Conservation (phyloP, 495 filamentous ascomycete species). For the Neurospora sp. region DNA sequence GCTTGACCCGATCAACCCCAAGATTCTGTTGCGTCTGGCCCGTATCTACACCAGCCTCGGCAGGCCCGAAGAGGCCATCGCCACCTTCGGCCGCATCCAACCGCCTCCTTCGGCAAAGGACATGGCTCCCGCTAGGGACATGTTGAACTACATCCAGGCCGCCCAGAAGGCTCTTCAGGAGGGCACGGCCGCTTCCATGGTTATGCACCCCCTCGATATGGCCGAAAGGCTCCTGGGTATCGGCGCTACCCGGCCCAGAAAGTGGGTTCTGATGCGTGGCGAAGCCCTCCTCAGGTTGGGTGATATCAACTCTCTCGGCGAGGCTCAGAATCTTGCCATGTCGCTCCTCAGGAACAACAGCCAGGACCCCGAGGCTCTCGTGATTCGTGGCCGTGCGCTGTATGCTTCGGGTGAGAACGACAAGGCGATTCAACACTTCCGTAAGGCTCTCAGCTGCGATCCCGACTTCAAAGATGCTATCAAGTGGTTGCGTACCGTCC, state of each 20-base stretch:
- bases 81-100: slow-evolving; percentile 60
- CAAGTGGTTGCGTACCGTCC: slow-evolving; percentile 73
- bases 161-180: slow-evolving; percentile 65
- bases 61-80: slow-evolving; percentile 72
- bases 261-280: slow-evolving; percentile 86
- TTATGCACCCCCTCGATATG: slow-evolving; percentile 79
- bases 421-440: slow-evolving; percentile 87
- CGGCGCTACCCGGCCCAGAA: slow-evolving; percentile 67
- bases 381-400: slow-evolving; percentile 76
- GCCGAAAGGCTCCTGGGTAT: slow-evolving; percentile 68
- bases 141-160: slow-evolving; percentile 71
- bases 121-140: slow-evolving; percentile 63
- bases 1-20: slow-evolving; percentile 69
- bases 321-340: slow-evolving; percentile 89
- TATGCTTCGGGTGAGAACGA: slow-evolving; percentile 91
- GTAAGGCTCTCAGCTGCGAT: slow-evolving; percentile 80
- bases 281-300: slow-evolving; percentile 95
- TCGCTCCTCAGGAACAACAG: slow-evolving; percentile 70
- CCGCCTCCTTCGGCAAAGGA: slow-evolving; percentile 77
- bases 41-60: slow-evolving; percentile 82
- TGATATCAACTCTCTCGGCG: slow-evolving; percentile 75
- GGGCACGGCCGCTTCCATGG: slow-evolving; percentile 78
- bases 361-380: slow-evolving; percentile 86
- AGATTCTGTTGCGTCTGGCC: slow-evolving; percentile 79
- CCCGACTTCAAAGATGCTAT: slow-evolving; percentile 81